Base-by-base conservation (phyloP, 1,284 basidiomycete species). In the Ceraceosorus bombacis region DNA sequence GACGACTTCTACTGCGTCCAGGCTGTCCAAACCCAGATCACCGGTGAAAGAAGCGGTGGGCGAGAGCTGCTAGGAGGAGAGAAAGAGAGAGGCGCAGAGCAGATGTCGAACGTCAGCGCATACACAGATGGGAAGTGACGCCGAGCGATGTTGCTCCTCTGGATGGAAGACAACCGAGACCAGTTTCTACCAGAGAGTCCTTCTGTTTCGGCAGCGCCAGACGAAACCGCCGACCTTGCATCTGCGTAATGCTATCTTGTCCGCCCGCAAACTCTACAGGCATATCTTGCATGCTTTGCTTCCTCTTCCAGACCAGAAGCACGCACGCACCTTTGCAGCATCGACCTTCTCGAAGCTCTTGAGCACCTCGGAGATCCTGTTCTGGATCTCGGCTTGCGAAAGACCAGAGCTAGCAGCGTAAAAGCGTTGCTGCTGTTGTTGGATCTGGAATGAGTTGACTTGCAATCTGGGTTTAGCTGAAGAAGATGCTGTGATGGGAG, bases 1-100 rank as follows among this genome's bases (percentile, higher is more conserved):
- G 73, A 98, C 90, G 50, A 97, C 93, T 80, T 99, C 95, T 50
- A 99, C 94, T 52, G 92, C 86, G 79, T 98, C 95, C 76, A 99
- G 82, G 74, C 92, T 96, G 82, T 99, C 95, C 54, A 99, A 84
- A 48, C 91, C 89, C 61, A 99, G 85, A 82, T 98, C 92, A 54
- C 84, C 81, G 61, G 86, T 82, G 81, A 99, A 97, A 41, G 86
- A 84, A 38, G 94, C 82, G 13, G 85, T 78, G 39, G 85, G 67
- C 13, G 85, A 81, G 71, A 98, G 82, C 94, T 96, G 68, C 27
- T n/a, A 17, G 51, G n/a, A 50, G 37, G 27, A 17, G 49, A 4
- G 10, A 36, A 56, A 52, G n/a, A 49, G 10, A n/a, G 43, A 56
- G 40, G 17, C 13, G 41, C 6, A 58, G 15, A 10, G 36, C 27